Conservation (phyloP, 345 rosid species). For the Sapria himalayana region DNA sequence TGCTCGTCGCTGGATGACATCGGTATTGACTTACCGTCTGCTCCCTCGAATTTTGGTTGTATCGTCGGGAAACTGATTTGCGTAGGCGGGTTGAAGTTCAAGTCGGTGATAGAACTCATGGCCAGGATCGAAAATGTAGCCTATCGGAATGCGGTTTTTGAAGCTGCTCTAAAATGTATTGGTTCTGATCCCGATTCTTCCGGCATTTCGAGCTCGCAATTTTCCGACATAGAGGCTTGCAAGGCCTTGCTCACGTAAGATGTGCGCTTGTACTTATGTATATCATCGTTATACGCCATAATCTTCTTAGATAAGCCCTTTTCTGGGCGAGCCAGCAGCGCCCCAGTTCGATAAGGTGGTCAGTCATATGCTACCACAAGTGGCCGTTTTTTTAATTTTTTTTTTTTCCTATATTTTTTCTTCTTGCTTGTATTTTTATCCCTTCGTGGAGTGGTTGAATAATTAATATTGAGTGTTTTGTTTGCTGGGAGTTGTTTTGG, state of each 20-base stretch:
- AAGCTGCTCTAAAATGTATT: constrained; percentile 25
- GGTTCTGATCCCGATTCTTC: constrained; percentile 17
- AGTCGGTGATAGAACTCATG: constrained; percentile 34
- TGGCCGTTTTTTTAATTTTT: neutral
- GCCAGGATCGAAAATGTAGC: constrained; percentile 42
- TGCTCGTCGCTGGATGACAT: constrained; percentile 58
- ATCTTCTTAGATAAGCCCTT: too few relatives aligned
- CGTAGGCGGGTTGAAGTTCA: constrained; percentile 31
- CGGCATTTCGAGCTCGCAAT: constrained; percentile 30
- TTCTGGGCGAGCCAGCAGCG: too few relatives aligned
- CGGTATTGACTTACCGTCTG: constrained; percentile 73
- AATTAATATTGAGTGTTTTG: too few relatives aligned
- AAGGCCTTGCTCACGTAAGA: constrained; percentile 18
- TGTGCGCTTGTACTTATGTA: too few relatives aligned
- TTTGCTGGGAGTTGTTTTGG: too few relatives aligned
- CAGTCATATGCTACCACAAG: too few relatives aligned
- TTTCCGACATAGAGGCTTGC: constrained; percentile 38
- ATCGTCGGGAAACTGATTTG: constrained; percentile 41
- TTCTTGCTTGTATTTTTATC: too few relatives aligned
- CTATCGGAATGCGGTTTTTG: constrained; percentile 32
- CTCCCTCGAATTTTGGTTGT: constrained; percentile 58
- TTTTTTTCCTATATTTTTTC: constrained; percentile 1
- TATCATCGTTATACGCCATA: too few relatives aligned
- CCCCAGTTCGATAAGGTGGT: too few relatives aligned
- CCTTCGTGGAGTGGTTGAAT: too few relatives aligned